Evolutionary conservation across 2,329 filamentous ascomycete genomes (phyloP), one percentile per base, ranked within the genome.

Genomic region (Calonectria pauciramosa): DNA sequence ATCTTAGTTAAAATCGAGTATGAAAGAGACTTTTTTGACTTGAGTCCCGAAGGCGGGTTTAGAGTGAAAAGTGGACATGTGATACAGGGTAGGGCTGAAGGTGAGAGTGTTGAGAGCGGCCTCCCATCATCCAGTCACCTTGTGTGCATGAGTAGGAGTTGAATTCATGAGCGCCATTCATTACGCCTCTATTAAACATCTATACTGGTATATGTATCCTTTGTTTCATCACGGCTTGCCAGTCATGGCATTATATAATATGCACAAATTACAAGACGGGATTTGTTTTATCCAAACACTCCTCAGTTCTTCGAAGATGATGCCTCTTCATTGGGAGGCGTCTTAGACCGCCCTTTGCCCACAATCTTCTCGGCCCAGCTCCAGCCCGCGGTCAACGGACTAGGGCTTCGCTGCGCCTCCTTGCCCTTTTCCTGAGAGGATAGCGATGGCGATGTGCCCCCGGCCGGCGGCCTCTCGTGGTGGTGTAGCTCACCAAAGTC

Each of bases 311-410:
- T 71, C 7, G 56, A 41, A 23, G 34, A 63, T 14, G 56, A 23
- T 67, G 38, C 65, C 28, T 69, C 64, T 28, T 75, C 78, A 56
- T 73, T 75, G 68, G 72, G 75, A 70, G 79, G 82, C 71, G 82
- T 85, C 79, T 82, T 83, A 3, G 79, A 75, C 54, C 81, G 81
- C 38, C 84, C 83, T 79, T 85, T 88, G 23, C 89, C 89, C 18
- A 88, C 89, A 82, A 90, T 90, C 81, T 88, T 89, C 82, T 90
- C 88, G 8, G 88, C 87, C 89, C 89, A 90, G 78, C 87, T 90
- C 89, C 89, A 90, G 16, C 81, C 80, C 14, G 79, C 77, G 47
- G 74, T 68, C 30, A 78, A 68, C 13, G 80, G 77, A 64, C 83
- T 84, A 18, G 80, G 77, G 69, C 79, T 81, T n/a, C 74, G 72